These are phyloP conservation scores for Ophiocordyceps australis DNA, from an alignment of 2,329 filamentous ascomycete genomes.

Conservation along the genomic window DNA sequence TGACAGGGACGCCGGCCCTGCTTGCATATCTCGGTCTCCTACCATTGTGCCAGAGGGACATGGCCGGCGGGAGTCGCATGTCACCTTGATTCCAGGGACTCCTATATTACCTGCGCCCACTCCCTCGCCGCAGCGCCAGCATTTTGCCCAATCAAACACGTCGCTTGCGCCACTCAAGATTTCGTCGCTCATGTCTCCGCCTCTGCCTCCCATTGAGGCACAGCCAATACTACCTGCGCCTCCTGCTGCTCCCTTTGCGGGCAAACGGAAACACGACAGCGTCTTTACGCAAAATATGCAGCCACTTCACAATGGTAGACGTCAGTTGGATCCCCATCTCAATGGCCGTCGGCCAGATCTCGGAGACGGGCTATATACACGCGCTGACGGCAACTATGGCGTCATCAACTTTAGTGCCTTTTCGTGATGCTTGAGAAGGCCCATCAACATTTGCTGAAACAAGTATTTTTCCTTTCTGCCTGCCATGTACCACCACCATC, in stretches of 20 bases:
- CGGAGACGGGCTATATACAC: constrained; percentile 13
- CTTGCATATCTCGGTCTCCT: too few relatives aligned
- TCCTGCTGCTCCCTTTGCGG: constrained; percentile 10
- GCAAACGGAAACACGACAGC: constrained; percentile 18
- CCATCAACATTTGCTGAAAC: too few relatives aligned
- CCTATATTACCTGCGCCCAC: too few relatives aligned
- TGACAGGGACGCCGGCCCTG: too few relatives aligned
- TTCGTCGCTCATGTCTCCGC: constrained; percentile 14
- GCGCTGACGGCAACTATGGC: constrained; percentile 15
- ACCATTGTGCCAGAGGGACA: constrained; percentile 9
- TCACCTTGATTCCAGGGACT: constrained; percentile 10
- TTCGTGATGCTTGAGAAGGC: constrained; percentile 3
- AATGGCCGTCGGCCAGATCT: constrained; percentile 9
- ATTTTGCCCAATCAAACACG: too few relatives aligned
- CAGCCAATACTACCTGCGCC: constrained; percentile 11
- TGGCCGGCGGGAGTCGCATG: constrained; percentile 12
- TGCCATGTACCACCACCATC: too few relatives aligned
- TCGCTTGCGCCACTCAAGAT: constrained; percentile 19
- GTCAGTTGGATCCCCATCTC: constrained; percentile 16
- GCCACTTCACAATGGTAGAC: constrained; percentile 17
- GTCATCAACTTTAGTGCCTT: constrained; percentile 13
- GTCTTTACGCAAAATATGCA: constrained; percentile 13
- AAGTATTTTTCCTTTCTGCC: background rate
- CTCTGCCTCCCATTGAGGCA: constrained; percentile 15
- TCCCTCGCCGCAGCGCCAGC: too few relatives aligned